Conservation (phyloP, 495 filamentous ascomycete species). For the Trichoderma gamsii region DNA sequence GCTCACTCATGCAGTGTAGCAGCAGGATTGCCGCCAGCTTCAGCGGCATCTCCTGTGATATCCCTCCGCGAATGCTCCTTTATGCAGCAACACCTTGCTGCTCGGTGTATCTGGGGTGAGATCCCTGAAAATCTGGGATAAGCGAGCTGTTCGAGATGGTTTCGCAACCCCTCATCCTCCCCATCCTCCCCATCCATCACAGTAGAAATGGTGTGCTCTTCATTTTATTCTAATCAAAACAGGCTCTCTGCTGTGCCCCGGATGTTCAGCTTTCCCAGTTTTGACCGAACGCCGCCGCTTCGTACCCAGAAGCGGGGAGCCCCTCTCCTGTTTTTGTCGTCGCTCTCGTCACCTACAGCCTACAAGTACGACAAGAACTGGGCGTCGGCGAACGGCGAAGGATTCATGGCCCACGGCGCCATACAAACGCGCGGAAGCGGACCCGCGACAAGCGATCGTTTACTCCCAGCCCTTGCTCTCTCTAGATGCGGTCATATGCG, state of each 20-base stretch:
- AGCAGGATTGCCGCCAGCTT: no score
- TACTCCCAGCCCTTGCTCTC: background rate
- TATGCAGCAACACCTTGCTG: no score
- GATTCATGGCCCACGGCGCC: background rate
- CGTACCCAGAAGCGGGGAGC: background rate
- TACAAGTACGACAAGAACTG: background rate
- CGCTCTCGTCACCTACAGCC: background rate
- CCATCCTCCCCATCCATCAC: background rate
- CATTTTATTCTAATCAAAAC: background rate
- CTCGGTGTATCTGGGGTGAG: no score
- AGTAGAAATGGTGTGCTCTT: background rate
- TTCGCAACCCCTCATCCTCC: background rate
- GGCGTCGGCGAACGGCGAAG: background rate
- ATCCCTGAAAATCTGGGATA: background rate
- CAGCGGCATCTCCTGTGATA: no score
- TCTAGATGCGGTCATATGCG: background rate
- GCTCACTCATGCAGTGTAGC: no score
- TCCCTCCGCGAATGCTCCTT: no score
- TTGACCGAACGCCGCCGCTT: background rate
- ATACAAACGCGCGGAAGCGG: slow-evolving; percentile 9
- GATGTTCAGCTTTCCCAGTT: background rate
- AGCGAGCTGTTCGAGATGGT: background rate
- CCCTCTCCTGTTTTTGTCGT: background rate
- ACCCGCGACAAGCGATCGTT: slow-evolving; percentile 11
- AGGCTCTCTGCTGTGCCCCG: background rate